Percentiles rank a stretch among this genome's conserved stretches.
Evolutionary conservation across 768 basidiomycete genomes (phyloP).

Genomic region (Lepiota venenata): DNA sequence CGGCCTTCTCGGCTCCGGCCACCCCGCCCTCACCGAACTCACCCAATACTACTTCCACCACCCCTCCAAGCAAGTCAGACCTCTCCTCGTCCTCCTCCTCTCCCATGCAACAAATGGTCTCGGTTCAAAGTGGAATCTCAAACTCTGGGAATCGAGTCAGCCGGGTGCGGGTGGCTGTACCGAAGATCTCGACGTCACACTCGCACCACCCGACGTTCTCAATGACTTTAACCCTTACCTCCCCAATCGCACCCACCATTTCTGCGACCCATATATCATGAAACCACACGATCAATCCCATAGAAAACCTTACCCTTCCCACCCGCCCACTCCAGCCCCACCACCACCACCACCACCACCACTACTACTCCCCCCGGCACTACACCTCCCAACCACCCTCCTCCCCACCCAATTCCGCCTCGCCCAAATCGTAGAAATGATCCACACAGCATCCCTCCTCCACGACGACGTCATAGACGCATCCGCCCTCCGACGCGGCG

Average conservation of each 20-base stretch:
- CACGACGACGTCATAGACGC: slow-evolving; percentile 95
- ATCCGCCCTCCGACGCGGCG: slow-evolving; percentile 73
- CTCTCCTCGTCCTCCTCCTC: slow-evolving; percentile 83
- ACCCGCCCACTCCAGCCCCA: slow-evolving; percentile 15
- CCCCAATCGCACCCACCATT: slow-evolving; percentile 56
- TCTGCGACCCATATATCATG: slow-evolving; percentile 43
- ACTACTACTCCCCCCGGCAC: neutral
- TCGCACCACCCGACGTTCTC: slow-evolving; percentile 72
- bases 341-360: slow-evolving; percentile 1
- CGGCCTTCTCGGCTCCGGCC: slow-evolving; percentile 74
- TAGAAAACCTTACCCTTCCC: slow-evolving; percentile 24
- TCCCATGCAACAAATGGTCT: slow-evolving; percentile 89
- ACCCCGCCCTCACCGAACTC: slow-evolving; percentile 79
- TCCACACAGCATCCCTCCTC: slow-evolving; percentile 92
- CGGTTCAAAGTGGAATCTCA: slow-evolving; percentile 56
- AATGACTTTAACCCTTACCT: slow-evolving; percentile 89
- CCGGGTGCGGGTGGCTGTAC: slow-evolving; percentile 46
- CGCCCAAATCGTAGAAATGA: slow-evolving; percentile 94
- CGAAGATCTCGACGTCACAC: slow-evolving; percentile 65
- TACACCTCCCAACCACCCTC: slow-evolving; percentile 24
- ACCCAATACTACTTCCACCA: slow-evolving; percentile 92
- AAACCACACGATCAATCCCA: slow-evolving; percentile 25
- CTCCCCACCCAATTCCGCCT: slow-evolving; percentile 89
- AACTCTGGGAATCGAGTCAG: slow-evolving; percentile 50
- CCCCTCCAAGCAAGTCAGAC: slow-evolving; percentile 87